Evolutionary conservation across 1,284 basidiomycete genomes (phyloP), one percentile per base, ranked within the genome.

Genomic region (Dichomitus squalens): DNA sequence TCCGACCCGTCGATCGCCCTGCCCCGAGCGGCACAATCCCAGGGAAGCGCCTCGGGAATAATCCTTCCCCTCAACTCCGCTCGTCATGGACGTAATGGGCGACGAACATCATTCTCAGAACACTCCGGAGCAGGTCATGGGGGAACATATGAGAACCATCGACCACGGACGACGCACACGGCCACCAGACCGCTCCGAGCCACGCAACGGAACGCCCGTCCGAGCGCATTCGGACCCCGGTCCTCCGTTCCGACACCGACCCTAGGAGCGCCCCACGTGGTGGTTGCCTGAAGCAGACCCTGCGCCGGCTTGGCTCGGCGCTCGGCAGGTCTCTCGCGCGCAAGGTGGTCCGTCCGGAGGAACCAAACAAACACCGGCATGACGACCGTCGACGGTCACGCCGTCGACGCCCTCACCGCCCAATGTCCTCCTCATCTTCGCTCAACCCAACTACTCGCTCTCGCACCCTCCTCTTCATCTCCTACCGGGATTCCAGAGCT

Each of bases 381-480:
- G 61, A 60, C 69, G 63, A 61, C 60, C 52, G 61, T 44, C 39
- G 52, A 63, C 68, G 65, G 54, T 48, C 54, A 58, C 62, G 49
- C 40, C 62, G 59, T 44, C 60, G 11, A 31, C 60, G 53, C 38
- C 55, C 68, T 66, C 61, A 57, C 60, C 44, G 48, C 55, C 53
- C 60, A 66, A 72, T 72, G 68, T 66, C 71, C 60, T 67, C 71
- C 52, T 67, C 70, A 41, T 68, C 71, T 38, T 69, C 69, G 33
- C 63, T 59, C 49, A 50, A 67, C 50, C 79, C 78, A 25, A 83
- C 84, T 34, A 95, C 91, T 18, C 89, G 96, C 64, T 96, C 93
- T 1, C 78, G 96, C 49, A 98, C 96, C 3, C 85, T 95, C 50
- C 86, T 98, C 69, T 99, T 97, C 75, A 88, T 98, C 57, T 98